Evolutionary conservation across 83 land plant species (phyloP).

Genomic region (Picea abies): DNA sequence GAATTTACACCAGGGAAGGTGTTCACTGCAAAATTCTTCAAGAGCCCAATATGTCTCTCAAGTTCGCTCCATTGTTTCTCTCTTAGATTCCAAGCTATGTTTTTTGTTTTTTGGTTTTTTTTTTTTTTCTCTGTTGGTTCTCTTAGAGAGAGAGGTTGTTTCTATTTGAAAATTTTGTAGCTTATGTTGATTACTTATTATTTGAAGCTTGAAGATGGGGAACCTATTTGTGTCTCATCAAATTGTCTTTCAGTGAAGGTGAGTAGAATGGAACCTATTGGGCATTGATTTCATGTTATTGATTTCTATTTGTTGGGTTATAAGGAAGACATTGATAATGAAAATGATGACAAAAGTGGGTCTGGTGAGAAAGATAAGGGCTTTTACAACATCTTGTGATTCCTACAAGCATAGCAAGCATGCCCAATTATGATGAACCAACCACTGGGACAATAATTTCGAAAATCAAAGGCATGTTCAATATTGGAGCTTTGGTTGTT

Average conservation of each 20-base stretch:
- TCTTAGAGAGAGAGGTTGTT: no score
- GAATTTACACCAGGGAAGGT: background rate
- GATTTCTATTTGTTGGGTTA: conserved; percentile 60
- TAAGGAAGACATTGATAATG: conserved; percentile 42
- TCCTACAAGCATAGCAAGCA: conserved; percentile 27
- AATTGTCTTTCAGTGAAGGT: conserved; percentile 76
- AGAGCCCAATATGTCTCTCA: no score
- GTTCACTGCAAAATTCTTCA: no score
- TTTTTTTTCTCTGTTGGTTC: no score
- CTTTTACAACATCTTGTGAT: conserved; percentile 51
- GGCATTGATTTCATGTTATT: conserved; percentile 75
- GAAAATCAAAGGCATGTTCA: no score
- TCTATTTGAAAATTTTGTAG: background rate
- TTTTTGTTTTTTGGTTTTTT: no score
- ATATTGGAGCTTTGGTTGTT: no score
- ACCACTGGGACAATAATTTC: no score
- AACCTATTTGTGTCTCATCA: conserved; percentile 71
- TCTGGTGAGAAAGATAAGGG: conserved; percentile 47
- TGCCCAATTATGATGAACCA: no score
- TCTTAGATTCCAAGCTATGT: no score
- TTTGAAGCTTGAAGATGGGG: conserved; percentile 56
- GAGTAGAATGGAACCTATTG: conserved; percentile 75
- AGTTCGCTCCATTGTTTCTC: no score
- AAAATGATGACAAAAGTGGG: conserved; percentile 32
- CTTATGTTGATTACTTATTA: conserved; percentile 36